Evolutionary conservation across 2,329 filamentous ascomycete genomes (phyloP).

Genomic region (Microdochium trichocladiopsis): DNA sequence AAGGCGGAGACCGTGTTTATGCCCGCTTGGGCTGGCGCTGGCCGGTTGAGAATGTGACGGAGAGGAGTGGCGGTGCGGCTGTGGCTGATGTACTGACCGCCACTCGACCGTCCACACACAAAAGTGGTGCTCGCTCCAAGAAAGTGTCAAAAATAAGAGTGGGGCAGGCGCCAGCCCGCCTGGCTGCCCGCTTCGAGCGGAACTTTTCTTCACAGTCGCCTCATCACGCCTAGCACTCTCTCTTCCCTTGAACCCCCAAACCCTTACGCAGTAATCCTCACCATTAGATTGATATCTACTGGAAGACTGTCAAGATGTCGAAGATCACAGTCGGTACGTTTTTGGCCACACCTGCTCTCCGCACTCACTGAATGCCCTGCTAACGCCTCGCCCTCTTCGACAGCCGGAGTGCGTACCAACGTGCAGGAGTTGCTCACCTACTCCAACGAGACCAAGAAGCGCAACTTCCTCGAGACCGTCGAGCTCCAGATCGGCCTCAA

Average conservation of each 20-base stretch:
- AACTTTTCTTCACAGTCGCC: neutral
- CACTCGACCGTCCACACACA: neutral
- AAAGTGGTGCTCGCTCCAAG: neutral
- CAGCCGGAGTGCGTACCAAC: conserved; percentile 40
- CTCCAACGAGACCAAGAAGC: conserved; percentile 92
- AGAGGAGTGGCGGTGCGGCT: too few species aligned
- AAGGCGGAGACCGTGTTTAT: too few species aligned
- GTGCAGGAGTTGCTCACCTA: conserved; percentile 92
- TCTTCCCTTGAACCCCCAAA: conserved; percentile 8
- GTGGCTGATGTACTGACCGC: neutral
- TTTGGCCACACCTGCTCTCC: too few species aligned
- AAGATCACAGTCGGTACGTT: conserved; percentile 71
- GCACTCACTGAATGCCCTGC: conserved; percentile 2
- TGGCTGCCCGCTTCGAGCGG: neutral
- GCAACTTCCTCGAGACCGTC: conserved; percentile 95
- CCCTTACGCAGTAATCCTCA: conserved; percentile 47
- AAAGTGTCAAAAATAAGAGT: neutral
- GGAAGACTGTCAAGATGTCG: conserved; percentile 85
- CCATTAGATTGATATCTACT: conserved; percentile 72
- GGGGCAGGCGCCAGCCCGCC: neutral
- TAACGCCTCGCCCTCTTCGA: conserved; percentile 13
- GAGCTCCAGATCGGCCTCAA: conserved; percentile 85
- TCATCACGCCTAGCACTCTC: conserved; percentile 6
- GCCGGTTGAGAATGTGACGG: too few species aligned
- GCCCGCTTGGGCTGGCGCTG: too few species aligned